These are phyloP conservation scores for Pouteria glomerata DNA, from an alignment of 148 eudicot species.

Conservation along the genomic window DNA sequence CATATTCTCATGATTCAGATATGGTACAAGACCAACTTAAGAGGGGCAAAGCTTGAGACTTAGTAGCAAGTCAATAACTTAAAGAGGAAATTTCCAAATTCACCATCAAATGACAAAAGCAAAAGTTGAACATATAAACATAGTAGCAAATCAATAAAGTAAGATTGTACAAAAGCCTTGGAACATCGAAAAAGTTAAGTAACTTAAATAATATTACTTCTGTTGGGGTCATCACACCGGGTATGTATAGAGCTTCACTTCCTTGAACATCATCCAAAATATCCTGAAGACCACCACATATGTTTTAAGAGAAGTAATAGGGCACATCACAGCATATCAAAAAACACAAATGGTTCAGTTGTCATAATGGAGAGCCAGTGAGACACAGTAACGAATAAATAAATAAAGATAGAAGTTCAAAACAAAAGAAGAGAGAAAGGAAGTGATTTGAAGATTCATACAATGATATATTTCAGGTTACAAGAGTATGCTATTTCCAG, in stretches of 20 bases:
- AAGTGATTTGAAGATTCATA: neutral
- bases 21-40: conserved; percentile 1
- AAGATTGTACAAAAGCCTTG: too few species aligned
- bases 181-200: neutral
- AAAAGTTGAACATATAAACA: too few species aligned
- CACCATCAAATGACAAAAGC: too few species aligned
- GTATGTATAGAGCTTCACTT: conserved; percentile 60
- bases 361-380: neutral
- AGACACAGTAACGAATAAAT: neutral
- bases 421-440: neutral
- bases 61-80: too few species aligned
- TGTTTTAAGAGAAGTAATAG: neutral
- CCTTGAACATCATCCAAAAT: conserved; percentile 39
- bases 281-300: conserved; percentile 33
- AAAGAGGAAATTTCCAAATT: too few species aligned
- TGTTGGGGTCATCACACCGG: conserved; percentile 93
- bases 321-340: neutral
- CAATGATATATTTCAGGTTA: neutral
- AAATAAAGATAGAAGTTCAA: neutral
- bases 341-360: neutral
- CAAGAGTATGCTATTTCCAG: neutral
- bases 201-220: conserved; percentile 42
- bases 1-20: neutral
- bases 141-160: too few species aligned
- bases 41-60: too few species aligned